Evolutionary conservation across 139 green algal genomes (phyloP), one percentile per base, ranked within the genome.

Genomic region (Picochlorum costavermella): DNA sequence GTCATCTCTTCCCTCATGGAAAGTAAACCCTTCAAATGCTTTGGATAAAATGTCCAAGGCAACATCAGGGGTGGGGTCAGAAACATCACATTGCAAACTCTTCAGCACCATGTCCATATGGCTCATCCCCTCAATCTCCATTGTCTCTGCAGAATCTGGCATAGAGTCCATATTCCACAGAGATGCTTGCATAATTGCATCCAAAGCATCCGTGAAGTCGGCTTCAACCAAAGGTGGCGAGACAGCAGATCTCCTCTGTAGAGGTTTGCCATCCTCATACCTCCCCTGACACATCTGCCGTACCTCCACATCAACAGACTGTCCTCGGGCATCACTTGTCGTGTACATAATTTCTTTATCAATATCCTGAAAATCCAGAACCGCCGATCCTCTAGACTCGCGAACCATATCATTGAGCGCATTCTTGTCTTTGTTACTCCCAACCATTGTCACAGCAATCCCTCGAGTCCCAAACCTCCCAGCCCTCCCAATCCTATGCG

Each of bases 401-500:
- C 16, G 16, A 53, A 28, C 16, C 46, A 20, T 23, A 28, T 23
- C 30, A 26, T 66, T 26, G 50, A 75, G 40, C 11, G 26, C 12
- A 10, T 17, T 40, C 55, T 56, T 48, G 63, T 73, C 53, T 23
- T 16, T 45, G 0, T 26, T 11, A 1, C 59, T 40, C 2, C n/a
- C 40, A 31, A 90, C 73, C 48, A 88, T 71, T 1, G 73, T 78
- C 28, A 95, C 74, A 0, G 68, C 70, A 3, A 89, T 31, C 6
- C 84, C 86, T 9, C 75, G 67, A 5, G 73, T 88, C 56, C 88
- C 88, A 69, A 92, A 95, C 9, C 88, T 69, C 16, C 88, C 88
- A 0, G 87, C 88, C 25, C 88, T 84, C 1, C 87, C 88, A 45
- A 92, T 76, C 12, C 69, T 67, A 68, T 89, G 83, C 65, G 74